A percentile compares a stretch with the other conserved stretches of the same genome.
phyloP scores from a whole-genome alignment of 305 asterid genomes.

The Fraxinus greggii region DNA sequence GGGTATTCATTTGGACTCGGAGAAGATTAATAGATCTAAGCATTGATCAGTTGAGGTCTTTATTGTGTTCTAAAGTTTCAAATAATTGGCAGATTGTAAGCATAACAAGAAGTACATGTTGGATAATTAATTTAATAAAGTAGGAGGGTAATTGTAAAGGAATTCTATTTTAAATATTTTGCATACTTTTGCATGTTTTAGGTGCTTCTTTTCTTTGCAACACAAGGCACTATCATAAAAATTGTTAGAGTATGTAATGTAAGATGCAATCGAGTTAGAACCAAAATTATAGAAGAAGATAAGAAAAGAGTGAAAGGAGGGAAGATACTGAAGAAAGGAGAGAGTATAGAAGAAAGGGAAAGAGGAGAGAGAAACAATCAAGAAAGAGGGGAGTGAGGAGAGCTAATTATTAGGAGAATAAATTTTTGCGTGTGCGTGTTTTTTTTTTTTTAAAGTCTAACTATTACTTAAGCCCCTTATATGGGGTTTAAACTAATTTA shows the following conservation, averaged over 20 bases:
- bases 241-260: neutral
- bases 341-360: neutral
- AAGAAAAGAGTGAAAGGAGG: neutral
- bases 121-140: neutral
- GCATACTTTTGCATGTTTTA: neutral
- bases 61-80: neutral
- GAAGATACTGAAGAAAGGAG: neutral
- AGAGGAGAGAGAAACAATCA: neutral
- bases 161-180: constrained; percentile 1
- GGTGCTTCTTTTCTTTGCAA: constrained; percentile 4
- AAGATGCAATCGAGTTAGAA: neutral
- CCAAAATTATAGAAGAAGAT: neutral
- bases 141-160: neutral
- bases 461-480: neutral
- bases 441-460: neutral
- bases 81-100: neutral
- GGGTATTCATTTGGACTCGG: constrained; percentile 6
- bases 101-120: neutral
- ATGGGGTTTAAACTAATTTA: neutral
- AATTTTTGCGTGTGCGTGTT: too few relatives aligned
- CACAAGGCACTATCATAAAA: neutral
- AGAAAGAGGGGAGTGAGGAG: neutral
- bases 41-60: neutral
- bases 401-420: neutral
- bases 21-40: neutral